Conservation (phyloP, 352 stramenopile species). For the Globisporangium sylvaticum region DNA sequence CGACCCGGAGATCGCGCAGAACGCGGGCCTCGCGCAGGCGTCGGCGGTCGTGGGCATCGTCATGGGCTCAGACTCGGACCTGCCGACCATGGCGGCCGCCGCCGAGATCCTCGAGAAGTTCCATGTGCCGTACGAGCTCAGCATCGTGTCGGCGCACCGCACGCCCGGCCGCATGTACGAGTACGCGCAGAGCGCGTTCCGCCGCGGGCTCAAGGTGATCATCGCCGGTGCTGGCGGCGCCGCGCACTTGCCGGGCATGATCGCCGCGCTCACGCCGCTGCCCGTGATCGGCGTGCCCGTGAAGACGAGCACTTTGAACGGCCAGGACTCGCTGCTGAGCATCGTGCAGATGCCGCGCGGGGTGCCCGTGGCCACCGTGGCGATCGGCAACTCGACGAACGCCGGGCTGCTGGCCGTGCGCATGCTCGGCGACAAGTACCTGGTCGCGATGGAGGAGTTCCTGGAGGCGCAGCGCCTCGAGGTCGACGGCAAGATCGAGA, state of each 20-base stretch:
- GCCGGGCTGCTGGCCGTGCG: conserved; percentile 96
- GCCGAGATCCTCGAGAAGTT: conserved; percentile 96
- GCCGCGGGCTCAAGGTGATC: conserved; percentile 91
- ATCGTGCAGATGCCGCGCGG: conserved; percentile 99
- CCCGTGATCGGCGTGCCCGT: conserved; percentile 96
- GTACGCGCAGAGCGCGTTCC: conserved; percentile 90
- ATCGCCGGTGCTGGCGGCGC: conserved; percentile 96
- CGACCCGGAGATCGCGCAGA: conserved; percentile 35
- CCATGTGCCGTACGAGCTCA: conserved; percentile 94
- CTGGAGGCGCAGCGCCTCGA: conserved; percentile 89
- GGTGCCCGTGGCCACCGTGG: conserved; percentile 97
- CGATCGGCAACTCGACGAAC: conserved; percentile 98
- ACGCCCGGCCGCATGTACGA: conserved; percentile 95
- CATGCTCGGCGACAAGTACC: conserved; percentile 87
- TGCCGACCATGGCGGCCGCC: conserved; percentile 96
- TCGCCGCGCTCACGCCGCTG: conserved; percentile 81
- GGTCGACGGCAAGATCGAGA: conserved; percentile 92
- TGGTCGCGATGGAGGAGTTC: conserved; percentile 91
- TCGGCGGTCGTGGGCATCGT: conserved; percentile 79
- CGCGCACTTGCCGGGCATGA: conserved; percentile 96
- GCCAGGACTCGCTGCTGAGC: conserved; percentile 96
- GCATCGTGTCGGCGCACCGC: conserved; percentile 98
- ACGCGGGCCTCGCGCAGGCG: conserved; percentile 32
- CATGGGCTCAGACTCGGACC: conserved; percentile 95
- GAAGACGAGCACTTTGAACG: conserved; percentile 96